Base-by-base conservation (phyloP, 257 asterid genomes). In the Nicotiana paniculata region DNA sequence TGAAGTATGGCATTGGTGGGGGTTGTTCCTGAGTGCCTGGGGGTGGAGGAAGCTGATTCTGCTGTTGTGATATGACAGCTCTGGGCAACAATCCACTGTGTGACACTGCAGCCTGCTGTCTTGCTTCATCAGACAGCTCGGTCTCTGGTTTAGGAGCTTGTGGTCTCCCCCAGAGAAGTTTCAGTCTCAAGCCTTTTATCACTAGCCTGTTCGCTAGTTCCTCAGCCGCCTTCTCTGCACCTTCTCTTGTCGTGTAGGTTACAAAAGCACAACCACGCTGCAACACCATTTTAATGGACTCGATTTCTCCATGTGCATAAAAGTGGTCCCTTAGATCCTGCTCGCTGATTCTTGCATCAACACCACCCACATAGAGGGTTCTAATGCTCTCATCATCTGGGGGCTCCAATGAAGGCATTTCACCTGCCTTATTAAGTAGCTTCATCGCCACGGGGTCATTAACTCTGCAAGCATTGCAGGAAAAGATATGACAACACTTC, bases 191-290 rank as follows among this genome's bases (percentile, higher is more conserved):
- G 72, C 99, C 99, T 81, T 96, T 96, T 61, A 96, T 84, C 16
- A 96, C 98, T 26, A 96, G 89, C 82, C 89, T 96, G 91, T 96
- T 94, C 16, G 91, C 86, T 33, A 96, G 98, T 72, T 94, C 99
- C 88, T 96, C 99, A 17, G 99, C 98, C 17, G 98, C 99, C 85
- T 88, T 94, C 89, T 94, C 97, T 3, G 99, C 97, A 35, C 98
- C 98, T 90, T 96, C 99, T 85, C 99, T 88, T 64, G 97, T 88
- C 1, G 99, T 96, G 89, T 96, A 96, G 15, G 97, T 88, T 59
- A 96, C 95, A 68, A 96, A 96, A 65, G 99, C 99, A 83, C 98
- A 96, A 7, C 98, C 98, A 24, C 97, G 92, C 85, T 91, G 97
- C 85, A 90, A 87, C 82, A 96, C 97, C 95, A 96, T 90, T 83